These are phyloP conservation scores for Cyclotella atomus DNA, from an alignment of 108 stramenopile genomes.

Conservation along the genomic window DNA sequence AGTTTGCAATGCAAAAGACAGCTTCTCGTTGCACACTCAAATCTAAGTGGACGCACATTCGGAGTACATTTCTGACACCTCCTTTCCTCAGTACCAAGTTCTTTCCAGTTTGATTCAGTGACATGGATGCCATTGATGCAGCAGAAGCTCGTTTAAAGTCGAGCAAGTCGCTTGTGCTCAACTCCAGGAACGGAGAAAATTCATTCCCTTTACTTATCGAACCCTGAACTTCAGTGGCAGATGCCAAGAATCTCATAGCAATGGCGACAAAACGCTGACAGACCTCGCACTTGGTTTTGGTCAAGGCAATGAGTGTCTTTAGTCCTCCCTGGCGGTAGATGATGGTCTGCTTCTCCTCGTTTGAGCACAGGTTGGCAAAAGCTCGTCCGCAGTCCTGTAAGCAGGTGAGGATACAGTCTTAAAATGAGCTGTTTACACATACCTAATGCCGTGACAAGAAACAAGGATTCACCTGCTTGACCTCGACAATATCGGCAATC, in stretches of 20 bases:
- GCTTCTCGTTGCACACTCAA: constrained; percentile 65
- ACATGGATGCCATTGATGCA: constrained; percentile 78
- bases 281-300: constrained; percentile 59
- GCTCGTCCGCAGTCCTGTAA: constrained; percentile 70
- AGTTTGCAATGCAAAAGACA: constrained; percentile 76
- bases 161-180: constrained; percentile 64
- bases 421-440: too few species aligned
- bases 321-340: constrained; percentile 78
- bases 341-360: constrained; percentile 71
- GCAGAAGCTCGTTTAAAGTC: constrained; percentile 89
- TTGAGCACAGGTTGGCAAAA: constrained; percentile 75
- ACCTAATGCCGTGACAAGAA: too few species aligned
- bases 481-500: constrained; percentile 71
- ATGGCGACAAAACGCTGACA: constrained; percentile 84
- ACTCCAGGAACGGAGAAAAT: constrained; percentile 59
- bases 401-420: too few species aligned
- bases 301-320: constrained; percentile 61
- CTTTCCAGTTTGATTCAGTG: constrained; percentile 69
- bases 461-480: constrained; percentile 38
- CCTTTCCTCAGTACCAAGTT: constrained; percentile 64
- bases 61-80: constrained; percentile 64
- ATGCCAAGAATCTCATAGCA: constrained; percentile 74
- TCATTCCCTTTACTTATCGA: constrained; percentile 61
- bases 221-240: constrained; percentile 68
- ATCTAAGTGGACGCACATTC: constrained; percentile 65